A percentile compares a stretch with the other conserved stretches of the same genome.
Conservation (phyloP, 352 stramenopile species). For the Thalassiosira hispida region DNA sequence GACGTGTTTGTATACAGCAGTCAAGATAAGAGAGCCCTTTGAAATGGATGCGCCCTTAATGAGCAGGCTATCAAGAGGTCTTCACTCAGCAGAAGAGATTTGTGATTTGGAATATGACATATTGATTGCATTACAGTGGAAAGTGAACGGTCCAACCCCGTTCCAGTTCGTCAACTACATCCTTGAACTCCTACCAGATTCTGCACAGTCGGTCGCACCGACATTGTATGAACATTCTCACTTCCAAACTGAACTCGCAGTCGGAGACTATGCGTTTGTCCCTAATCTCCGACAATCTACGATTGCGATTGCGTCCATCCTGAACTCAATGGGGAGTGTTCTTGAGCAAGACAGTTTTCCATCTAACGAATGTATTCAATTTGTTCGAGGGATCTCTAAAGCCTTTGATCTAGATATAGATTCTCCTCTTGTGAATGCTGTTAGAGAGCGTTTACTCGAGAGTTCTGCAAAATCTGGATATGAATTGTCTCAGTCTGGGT, state of each 20-base stretch:
- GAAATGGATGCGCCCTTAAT: constrained; percentile 39
- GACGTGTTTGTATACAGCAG: constrained; percentile 36
- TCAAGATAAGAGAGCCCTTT: constrained; percentile 44
- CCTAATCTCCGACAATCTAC: constrained; percentile 33
- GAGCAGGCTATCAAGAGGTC: constrained; percentile 38
- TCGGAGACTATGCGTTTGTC: constrained; percentile 41
- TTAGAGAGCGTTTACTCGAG: constrained; percentile 39
- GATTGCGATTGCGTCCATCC: constrained; percentile 34
- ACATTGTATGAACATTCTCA: constrained; percentile 36
- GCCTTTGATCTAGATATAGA: constrained; percentile 36
- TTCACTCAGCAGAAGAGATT: constrained; percentile 44
- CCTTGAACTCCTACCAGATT: constrained; percentile 30
- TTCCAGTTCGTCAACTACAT: constrained; percentile 46
- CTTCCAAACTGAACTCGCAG: constrained; percentile 49
- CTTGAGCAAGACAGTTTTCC: neutral
- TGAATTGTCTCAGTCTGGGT: constrained; percentile 28
- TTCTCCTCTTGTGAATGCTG: constrained; percentile 31
- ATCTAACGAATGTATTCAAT: constrained; percentile 32
- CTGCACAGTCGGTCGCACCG: constrained; percentile 1
- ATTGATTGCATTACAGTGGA: constrained; percentile 36
- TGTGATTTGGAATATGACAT: constrained; percentile 40
- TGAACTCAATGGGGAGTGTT: constrained; percentile 49
- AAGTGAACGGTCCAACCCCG: constrained; percentile 29
- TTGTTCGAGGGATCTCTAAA: constrained; percentile 24
- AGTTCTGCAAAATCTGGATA: constrained; percentile 41